Base-by-base conservation (phyloP, 2,329 filamentous ascomycete genomes). In the Thermothelomyces thermophilus region DNA sequence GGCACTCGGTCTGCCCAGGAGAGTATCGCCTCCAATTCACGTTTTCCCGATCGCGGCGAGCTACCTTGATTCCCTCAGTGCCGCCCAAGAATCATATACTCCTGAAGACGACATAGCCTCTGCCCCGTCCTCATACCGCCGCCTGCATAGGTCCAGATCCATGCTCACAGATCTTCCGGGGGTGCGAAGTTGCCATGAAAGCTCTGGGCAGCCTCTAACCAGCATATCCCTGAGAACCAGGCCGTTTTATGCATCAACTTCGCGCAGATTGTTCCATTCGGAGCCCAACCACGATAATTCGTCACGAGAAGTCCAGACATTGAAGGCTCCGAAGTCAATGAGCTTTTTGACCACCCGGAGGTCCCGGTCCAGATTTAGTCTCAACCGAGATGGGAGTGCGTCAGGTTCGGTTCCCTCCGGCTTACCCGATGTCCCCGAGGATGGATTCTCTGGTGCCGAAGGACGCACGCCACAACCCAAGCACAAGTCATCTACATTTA, bases 261-360 rank as follows among this genome's bases (percentile, higher is more conserved):
- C 46, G 9, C 52, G 51, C 39, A 54, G 52, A 30, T 40, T 52
- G 2, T 53, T 56, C 26, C 46, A 49, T 16, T 56, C 57, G 14
- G 57, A 55, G 45, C 62, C 39, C 46, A 62, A 64, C 14, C 66
- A 68, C 30, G 66, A 69, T 31, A 54, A 63, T 8, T 56, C 55
- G 1, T 40, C 60, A 13, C 50, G 52, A 33, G 44, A 51, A 8
- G 43, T 60, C 14, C 55, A 56, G 30, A 43, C 49, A 4, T 55
- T 80, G 14, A 70, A 73, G 52, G 63, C 71, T 3, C 74, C 75
- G 0, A 78, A 73, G 44, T 82, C 79, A 2, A 78, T 77, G 74
- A 77, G 72, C 54, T 76, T 80, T 54, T 63, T 80, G 22, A 51
- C 63, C 59, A 64, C 10, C 55, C 62, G 48, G 35, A 56, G 14